Base-by-base conservation (phyloP, 2,329 filamentous ascomycete genomes). In the Aspergillus cejpii region DNA sequence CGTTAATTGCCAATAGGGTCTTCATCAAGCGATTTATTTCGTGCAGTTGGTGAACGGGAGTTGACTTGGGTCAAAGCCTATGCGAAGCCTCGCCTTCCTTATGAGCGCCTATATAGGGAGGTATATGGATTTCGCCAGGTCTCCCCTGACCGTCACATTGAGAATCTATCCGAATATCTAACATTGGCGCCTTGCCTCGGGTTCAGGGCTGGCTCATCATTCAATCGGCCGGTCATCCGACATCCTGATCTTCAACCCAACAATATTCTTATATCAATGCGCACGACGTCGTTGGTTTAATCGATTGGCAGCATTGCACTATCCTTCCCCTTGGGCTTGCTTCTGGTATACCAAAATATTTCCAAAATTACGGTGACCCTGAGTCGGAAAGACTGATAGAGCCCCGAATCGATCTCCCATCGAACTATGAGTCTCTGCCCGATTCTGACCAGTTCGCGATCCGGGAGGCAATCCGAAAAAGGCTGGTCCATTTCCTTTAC, bases 221-320 rank as follows among this genome's bases (percentile, higher is more conserved):
- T 56, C 1, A 37, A 52, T 26, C 23, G 37, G 24, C 56, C 57
- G 5, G 48, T 49, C 23, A 37, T 61, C 3, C 50, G 56, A 7
- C 54, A 61, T 37, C 59, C 59, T 6, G 56, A 61, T 47, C 49
- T 61, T 34, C 49, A 48, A 44, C 64, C 58, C 6, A 57, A 54
- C 31, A 64, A 64, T 40, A 56, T 63, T 8, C 60, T 64, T 21
- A 50, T 63, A 1, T 53, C 50, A 17, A 62, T 5, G 45, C 60
- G 23, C 53, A 58, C 38, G 58, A 62, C 6, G 63, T 72, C 17
- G 55, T 54, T 21, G 48, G 64, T 23, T 47, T 72, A 1, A 68
- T 72, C 27, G 68, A 73, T 47, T 72, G 67, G 68, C 67, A 72
- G 51, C 59, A 71, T 49, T 55, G 54, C 29, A 36, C 57, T 2